Percentiles rank a stretch among this genome's conserved stretches.
Conservation (phyloP, 805 yeast species). For the Candida sanyiensis region DNA sequence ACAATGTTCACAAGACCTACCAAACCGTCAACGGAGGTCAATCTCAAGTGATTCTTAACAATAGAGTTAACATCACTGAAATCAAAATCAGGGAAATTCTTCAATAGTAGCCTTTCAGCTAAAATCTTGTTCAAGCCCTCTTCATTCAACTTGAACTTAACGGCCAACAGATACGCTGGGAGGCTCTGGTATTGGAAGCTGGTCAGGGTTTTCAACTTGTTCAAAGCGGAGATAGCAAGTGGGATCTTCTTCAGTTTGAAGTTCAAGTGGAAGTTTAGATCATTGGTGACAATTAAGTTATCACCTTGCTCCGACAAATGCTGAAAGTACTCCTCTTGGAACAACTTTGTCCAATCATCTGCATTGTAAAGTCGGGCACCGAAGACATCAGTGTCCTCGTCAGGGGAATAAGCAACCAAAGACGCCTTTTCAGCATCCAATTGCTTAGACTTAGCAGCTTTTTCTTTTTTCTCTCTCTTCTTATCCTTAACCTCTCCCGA, state of each 20-base stretch:
- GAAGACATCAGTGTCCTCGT: slow-evolving; percentile 52
- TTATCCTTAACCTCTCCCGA: slow-evolving; percentile 25
- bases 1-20: slow-evolving; percentile 15
- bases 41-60: slow-evolving; percentile 13
- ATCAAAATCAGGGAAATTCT: slow-evolving; percentile 19
- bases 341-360: slow-evolving; percentile 37
- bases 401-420: slow-evolving; percentile 29
- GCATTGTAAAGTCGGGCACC: slow-evolving; percentile 40
- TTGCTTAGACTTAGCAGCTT: slow-evolving; percentile 47
- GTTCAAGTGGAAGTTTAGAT: slow-evolving; percentile 22
- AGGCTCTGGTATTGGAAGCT: slow-evolving; percentile 16
- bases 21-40: slow-evolving; percentile 11
- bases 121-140: slow-evolving; percentile 21
- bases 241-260: slow-evolving; percentile 23
- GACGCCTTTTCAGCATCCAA: slow-evolving; percentile 46
- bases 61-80: slow-evolving; percentile 13
- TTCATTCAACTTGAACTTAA: slow-evolving; percentile 18
- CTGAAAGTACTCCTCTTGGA: slow-evolving; percentile 38
- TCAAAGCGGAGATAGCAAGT: slow-evolving; percentile 17
- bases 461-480: slow-evolving; percentile 54
- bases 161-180: slow-evolving; percentile 17
- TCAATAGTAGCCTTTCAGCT: slow-evolving; percentile 22
- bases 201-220: slow-evolving; percentile 20
- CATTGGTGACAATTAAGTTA: slow-evolving; percentile 29
- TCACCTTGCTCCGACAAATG: slow-evolving; percentile 38